Evolutionary conservation across 1,139 yeast genomes (phyloP), one percentile per base, ranked within the genome.

Genomic region (Kodamaea sp.): DNA sequence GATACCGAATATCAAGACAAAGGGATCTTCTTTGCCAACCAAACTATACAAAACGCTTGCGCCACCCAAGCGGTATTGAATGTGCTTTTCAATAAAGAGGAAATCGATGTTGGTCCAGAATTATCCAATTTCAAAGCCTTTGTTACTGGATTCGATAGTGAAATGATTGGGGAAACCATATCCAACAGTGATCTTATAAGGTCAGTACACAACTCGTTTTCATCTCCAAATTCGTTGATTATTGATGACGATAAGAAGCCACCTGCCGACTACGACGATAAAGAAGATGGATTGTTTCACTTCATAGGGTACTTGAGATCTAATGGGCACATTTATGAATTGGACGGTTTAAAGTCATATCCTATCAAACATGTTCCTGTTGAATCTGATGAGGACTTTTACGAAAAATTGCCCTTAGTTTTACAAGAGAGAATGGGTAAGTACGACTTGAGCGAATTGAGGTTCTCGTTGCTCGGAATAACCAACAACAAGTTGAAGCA

Each of bases 31-130:
- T 82, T 82, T 52, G 87, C 87, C 5, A 72, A 71, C 36, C 89
- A 82, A 53, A 75, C 77, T 23, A 78, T 81, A 33, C 81, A 78
- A 46, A 80, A 82, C 50, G 87, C 89, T 1, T 82, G 89, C 57
- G 89, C 84, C n/a, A 82, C 89, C 1, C 86, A 78, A 49, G 89
- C 89, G 0, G 81, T 82, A n/a, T 59, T 82, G 37, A 78, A 81
- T 38, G 58, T 80, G 9, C 57, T 82, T 34, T 51, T 82, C 41
- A 68, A 70, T 37, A 53, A 54, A 24, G 65, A 63, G 13, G 58
- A 53, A 3, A 43, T 78, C 12, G 65, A 68, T 2, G 41, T 81
- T 6, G 88, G 89, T 1, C 57, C 61, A 0, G 78, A 73, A 29
- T 57, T 82, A 35, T 23, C 46, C 4, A 68, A 73, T 33, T 77